Percentiles rank a stretch among this genome's conserved stretches.
These are phyloP conservation scores for Smallanthus sonchifolius DNA, from an alignment of 129 eudicot species.

Conservation along the genomic window DNA sequence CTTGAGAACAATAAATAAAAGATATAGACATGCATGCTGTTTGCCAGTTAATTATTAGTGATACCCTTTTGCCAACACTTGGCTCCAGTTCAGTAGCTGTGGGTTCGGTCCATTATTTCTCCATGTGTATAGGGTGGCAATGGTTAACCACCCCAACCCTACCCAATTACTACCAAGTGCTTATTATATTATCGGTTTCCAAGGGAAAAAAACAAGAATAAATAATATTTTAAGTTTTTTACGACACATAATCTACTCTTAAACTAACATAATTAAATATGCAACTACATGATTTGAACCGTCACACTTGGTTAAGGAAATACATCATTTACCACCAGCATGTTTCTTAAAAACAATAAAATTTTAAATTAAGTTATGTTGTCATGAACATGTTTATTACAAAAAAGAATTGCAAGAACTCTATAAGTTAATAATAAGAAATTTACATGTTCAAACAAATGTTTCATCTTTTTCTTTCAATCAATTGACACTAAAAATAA, in stretches of 20 bases:
- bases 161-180: background rate
- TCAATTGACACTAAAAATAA: background rate
- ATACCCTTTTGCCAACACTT: background rate
- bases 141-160: conserved; percentile 11
- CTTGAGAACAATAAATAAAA: background rate
- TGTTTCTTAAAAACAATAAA: too few species aligned
- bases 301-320: too few species aligned
- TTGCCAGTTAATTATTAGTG: background rate
- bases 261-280: too few species aligned
- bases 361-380: too few species aligned
- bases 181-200: too few species aligned
- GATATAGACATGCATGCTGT: background rate
- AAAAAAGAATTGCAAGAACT: background rate
- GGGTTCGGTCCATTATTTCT: conserved; percentile 8
- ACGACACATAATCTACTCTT: too few species aligned
- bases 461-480: background rate
- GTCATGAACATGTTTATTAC: too few species aligned
- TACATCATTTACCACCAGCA: too few species aligned
- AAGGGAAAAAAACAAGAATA: too few species aligned
- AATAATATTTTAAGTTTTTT: too few species aligned
- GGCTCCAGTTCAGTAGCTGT: conserved; percentile 8
- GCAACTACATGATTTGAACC: too few species aligned
- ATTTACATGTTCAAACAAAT: background rate
- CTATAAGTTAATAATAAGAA: background rate
- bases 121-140: conserved; percentile 22